A percentile compares a stretch with the other conserved stretches of the same genome.
phyloP scores from a whole-genome alignment of 768 basidiomycete species.

The Gloeostereum incarnatum region DNA sequence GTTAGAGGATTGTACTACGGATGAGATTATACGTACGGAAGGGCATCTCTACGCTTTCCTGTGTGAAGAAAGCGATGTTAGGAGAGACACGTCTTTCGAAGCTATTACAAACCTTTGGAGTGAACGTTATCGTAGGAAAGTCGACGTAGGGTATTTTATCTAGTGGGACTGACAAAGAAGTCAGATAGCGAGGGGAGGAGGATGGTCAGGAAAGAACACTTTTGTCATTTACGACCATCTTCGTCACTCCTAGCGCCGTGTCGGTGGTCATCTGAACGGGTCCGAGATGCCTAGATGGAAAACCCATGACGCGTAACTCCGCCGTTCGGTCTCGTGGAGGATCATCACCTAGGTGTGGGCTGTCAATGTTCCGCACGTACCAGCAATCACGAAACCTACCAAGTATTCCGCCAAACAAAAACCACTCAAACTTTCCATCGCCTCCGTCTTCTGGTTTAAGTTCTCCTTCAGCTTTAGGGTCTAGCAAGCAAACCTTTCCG shows the following conservation, averaged over 20 bases:
- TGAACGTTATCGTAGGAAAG: conserved; percentile 85
- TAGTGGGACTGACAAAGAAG: conserved; percentile 40
- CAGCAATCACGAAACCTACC: conserved; percentile 22
- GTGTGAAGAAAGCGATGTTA: background rate
- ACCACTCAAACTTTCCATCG: conserved; percentile 70
- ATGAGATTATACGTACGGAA: conserved; percentile 67
- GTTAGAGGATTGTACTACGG: background rate
- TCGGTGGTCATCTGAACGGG: conserved; percentile 97
- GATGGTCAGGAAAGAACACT: conserved; percentile 19
- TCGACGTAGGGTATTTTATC: conserved; percentile 69
- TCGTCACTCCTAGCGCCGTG: conserved; percentile 89
- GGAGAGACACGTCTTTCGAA: background rate
- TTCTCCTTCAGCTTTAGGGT: conserved; percentile 70
- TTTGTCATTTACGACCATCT: conserved; percentile 68
- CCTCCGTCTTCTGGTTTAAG: conserved; percentile 76
- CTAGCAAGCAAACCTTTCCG: conserved; percentile 81
- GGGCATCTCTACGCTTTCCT: conserved; percentile 96
- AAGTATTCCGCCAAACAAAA: conserved; percentile 80
- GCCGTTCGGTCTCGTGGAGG: conserved; percentile 91
- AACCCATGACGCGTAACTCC: conserved; percentile 80
- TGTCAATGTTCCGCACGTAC: conserved; percentile 9
- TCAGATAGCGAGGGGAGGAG: background rate
- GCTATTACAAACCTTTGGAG: conserved; percentile 32
- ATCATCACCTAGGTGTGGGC: conserved; percentile 83
- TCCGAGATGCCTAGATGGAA: conserved; percentile 80